Conservation (phyloP, 2,329 filamentous ascomycete genomes). For the Fusarium transvaalense region DNA sequence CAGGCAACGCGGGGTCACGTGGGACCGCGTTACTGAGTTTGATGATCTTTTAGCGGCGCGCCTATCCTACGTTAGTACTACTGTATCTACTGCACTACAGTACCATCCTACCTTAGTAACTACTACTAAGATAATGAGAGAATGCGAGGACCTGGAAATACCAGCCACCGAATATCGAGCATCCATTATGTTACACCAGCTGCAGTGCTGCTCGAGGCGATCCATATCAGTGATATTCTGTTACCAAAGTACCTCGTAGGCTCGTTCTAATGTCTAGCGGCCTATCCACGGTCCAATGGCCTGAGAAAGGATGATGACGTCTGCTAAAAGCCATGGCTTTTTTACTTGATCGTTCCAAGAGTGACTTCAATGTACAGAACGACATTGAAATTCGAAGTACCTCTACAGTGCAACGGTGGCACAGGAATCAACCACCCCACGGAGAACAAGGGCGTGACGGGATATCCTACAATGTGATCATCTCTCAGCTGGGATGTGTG, state of each 20-base stretch:
- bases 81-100: no score
- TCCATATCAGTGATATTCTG: not conserved
- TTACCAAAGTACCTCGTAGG: not conserved
- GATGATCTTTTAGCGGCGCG: not conserved
- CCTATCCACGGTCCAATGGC: not conserved
- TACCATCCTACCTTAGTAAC: not conserved
- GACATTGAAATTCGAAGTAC: not conserved
- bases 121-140: not conserved
- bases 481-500: not conserved
- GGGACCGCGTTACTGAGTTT: conserved; percentile 30
- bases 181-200: not conserved
- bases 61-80: not conserved
- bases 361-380: not conserved
- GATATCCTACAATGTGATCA: not conserved
- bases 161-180: not conserved
- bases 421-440: not conserved
- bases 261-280: not conserved
- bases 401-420: not conserved
- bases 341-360: not conserved
- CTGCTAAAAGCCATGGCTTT: conserved; percentile 1
- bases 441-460: not conserved
- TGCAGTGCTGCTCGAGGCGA: not conserved
- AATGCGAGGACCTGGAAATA: not conserved
- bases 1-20: conserved; percentile 48
- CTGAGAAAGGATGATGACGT: not conserved